Base-by-base conservation (phyloP, 768 basidiomycete species). In the Podaxis carcinomalis region DNA sequence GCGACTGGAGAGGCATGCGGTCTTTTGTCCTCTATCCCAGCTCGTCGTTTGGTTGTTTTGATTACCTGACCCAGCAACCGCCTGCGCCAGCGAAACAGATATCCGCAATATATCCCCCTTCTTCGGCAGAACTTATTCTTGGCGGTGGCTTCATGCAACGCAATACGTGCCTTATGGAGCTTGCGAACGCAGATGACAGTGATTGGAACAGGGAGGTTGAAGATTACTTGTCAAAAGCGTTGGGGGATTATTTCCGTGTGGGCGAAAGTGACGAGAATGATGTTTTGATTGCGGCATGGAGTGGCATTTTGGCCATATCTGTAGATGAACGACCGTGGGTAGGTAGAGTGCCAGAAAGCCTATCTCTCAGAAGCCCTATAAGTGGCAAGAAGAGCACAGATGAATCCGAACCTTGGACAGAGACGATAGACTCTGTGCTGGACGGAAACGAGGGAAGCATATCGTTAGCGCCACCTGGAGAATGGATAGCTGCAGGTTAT, bases 401-500 rank as follows among this genome's bases (percentile, higher is more conserved):
- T 39, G 25, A 54, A 52, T 35, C 63, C 35, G 54, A 51, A 49
- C 46, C 44, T 23, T 63, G 27, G n/a, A 52, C 40, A 39, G 54
- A 58, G 36, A 59, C 52, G 53, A 62, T 44, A 44, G 42, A 21
- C 42, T 44, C 42, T 16, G 13, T 19, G 44, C 21, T 36, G 55
- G 28, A 40, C 44, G 23, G 19, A 19, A 40, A 19, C 42, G 57
- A 54, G 16, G 57, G 35, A 19, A 53, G 36, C 2, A 39, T 50
- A 3, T 35, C 56, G 21, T 61, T 74, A 9, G 74, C 77, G 1
- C 59, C 66, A 21, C 71, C 85, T 0, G 88, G 87, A 16, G 89
- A 90, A 68, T 90, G 89, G 89, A 78, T 90, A 14, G 75, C 84
- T 14, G 88, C 85, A 11, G 89, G 87, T 3, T 90, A 86, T 67